Conservation (phyloP, 495 filamentous ascomycete genomes). For the Cryomyces antarcticus region DNA sequence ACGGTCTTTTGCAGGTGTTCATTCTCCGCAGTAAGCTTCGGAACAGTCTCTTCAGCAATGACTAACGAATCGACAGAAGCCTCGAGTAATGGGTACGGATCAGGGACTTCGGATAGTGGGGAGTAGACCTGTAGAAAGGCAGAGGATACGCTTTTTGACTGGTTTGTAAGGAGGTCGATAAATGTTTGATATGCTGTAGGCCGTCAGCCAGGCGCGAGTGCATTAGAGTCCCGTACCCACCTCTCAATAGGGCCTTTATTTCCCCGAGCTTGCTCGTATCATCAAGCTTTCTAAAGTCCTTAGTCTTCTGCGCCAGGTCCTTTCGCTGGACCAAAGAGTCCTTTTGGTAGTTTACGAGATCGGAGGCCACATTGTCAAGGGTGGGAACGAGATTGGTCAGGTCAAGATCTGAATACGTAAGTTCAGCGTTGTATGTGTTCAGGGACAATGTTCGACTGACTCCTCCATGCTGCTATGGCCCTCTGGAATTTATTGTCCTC, state of each 20-base stretch:
- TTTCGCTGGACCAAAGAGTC: constrained; percentile 88
- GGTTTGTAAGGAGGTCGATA: constrained; percentile 86
- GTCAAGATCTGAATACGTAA: constrained; percentile 49
- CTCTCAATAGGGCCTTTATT: constrained; percentile 75
- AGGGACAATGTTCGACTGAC: constrained; percentile 26
- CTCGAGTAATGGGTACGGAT: constrained; percentile 91
- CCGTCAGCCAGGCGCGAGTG: constrained; percentile 2
- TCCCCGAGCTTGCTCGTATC: constrained; percentile 74
- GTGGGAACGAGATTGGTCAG: constrained; percentile 67
- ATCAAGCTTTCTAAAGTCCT: constrained; percentile 89
- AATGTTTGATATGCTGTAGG: constrained; percentile 78
- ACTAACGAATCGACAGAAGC: constrained; percentile 88
- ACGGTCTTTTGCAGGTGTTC: constrained; percentile 65
- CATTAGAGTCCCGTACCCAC: constrained; percentile 18
- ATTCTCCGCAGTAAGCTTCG: constrained; percentile 72
- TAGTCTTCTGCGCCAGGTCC: constrained; percentile 93
- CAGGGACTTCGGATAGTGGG: constrained; percentile 80
- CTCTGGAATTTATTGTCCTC: constrained; percentile 81
- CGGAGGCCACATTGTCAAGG: constrained; percentile 77
- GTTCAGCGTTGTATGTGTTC: background rate
- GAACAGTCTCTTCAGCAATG: constrained; percentile 72
- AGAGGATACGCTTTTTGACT: constrained; percentile 77
- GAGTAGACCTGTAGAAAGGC: constrained; percentile 86
- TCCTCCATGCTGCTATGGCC: constrained; percentile 91
- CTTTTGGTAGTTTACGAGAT: constrained; percentile 78